Percentiles rank a stretch among this genome's conserved stretches.
Evolutionary conservation across 345 rosid species (phyloP).

Genomic region (Gossypium rotundifolium): DNA sequence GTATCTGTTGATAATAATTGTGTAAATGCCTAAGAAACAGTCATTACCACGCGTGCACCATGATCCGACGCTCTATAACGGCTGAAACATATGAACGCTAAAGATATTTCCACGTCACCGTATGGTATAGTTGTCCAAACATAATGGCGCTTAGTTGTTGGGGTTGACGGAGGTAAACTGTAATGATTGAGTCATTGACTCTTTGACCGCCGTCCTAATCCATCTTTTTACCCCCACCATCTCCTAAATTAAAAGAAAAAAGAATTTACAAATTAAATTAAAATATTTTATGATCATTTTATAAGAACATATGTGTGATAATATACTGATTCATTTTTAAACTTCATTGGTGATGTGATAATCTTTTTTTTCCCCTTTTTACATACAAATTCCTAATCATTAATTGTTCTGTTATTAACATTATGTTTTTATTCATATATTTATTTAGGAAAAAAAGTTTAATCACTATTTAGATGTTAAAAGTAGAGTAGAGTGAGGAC

Average conservation of each 20-base stretch:
- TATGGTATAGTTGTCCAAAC: neutral
- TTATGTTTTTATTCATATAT: too few species aligned
- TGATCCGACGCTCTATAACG: constrained; percentile 7
- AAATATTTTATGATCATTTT: too few species aligned
- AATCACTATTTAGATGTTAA: neutral
- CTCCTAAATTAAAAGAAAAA: neutral
- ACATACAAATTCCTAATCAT: too few species aligned
- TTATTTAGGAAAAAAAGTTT: neutral
- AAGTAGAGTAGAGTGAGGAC: neutral
- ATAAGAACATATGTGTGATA: neutral
- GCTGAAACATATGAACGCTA: neutral
- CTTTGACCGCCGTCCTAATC: constrained; percentile 15
- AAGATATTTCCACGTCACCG: constrained; percentile 15
- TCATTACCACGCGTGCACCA: constrained; percentile 16
- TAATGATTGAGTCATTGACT: constrained; percentile 22
- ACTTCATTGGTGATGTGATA: too few species aligned
- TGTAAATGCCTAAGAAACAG: constrained; percentile 16
- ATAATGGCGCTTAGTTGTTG: constrained; percentile 22
- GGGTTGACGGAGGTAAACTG: constrained; percentile 17
- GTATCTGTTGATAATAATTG: constrained; percentile 32
- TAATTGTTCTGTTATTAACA: too few species aligned
- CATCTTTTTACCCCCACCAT: neutral
- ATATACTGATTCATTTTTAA: neutral
- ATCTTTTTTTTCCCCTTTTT: too few species aligned
- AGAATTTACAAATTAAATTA: neutral